Evolutionary conservation across 2,329 filamentous ascomycete genomes (phyloP), one percentile per base, ranked within the genome.

Genomic region (Nothomitra cinnamomea): DNA sequence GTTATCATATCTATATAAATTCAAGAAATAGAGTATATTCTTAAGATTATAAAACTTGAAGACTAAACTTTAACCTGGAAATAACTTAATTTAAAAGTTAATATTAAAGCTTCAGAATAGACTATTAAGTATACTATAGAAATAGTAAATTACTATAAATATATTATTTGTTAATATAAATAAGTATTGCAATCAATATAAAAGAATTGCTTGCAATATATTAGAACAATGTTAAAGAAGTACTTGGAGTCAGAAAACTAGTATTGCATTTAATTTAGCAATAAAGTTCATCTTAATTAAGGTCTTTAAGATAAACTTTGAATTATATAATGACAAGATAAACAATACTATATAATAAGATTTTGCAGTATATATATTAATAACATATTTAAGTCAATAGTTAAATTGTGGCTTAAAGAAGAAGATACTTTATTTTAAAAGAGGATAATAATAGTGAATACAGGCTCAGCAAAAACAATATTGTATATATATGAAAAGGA

Each of bases 271-370:
- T 38, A 38, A 38, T 38, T 38, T 38, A 15, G n/a, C n/a, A n/a
- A n/a, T n/a, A n/a, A 38, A 38, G 35, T 38, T 38, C 35, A 47
- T 17, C 17, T 47, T 47, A 22, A 22, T 22, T 51, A 32, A 22
- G 48, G 48, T 10, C 12, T 22, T 17, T 32, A 51, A 25, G 48
- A 32, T 22, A 21, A 51, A 28, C 32, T 51, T 17, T 32, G 24
- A 10, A 54, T 56, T 42, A 56, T 54, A n/a, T 35, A 35, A 3
- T 50, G 54, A 43, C 54, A 41, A 2, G 54, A 43, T n/a, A 10
- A 54, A 41, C 24, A 35, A 42, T 54, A 48, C 42, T 54, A 35
- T 22, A 13, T 41, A 36, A 32, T 15, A 54, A 22, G 50, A 56
- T 32, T 50, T 51, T 19, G 36, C 53, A 40, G 42, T 5, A n/a